Base-by-base conservation (phyloP, 1,284 basidiomycete genomes). In the Trametes pubescens region DNA sequence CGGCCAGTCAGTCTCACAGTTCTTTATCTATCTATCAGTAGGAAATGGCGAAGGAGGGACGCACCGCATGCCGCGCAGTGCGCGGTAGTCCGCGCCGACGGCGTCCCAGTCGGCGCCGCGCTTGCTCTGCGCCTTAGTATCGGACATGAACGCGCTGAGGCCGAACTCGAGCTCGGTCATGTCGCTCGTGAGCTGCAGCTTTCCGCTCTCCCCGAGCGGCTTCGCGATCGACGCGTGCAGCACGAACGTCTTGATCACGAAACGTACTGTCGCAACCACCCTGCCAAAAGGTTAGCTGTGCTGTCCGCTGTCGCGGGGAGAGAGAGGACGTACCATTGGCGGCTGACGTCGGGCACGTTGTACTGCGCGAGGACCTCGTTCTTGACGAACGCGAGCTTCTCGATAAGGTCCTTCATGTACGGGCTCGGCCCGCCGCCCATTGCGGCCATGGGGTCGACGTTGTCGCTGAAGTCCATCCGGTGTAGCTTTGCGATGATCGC, bases 141-240 rank as follows among this genome's bases (percentile, higher is more conserved):
- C 82, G 54, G 81, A 82, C 72, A 95, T 81, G 73, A 97, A 93
- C 2, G 91, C 86, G 69, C 88, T 91, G 58, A 96, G 76, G 0
- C 91, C 89, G 76, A 98, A 97, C 78, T 99, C 97, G 57, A 99
- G 84, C 75, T 96, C 93, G 0, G 96, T 93, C 94, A 98, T 96
- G 75, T 99, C 96, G 57, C 89, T 92, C 59, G 95, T 94, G 64
- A 99, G 82, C 77, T 96, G 94, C 38, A 99, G 83, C 74, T 96
- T 96, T 2, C 95, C 93, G 64, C 86, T 86, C 79, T 99, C 96
- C 14, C 93, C 90, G 4, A 98, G 82, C 0, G 95, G 95, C 69
- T 89, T 88, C 13, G 91, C 91, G 59, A 98, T 93, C 18, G 93
- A 95, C 13, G 92, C 91, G 73, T 99, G 94, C 54, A 98, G 77